These are phyloP conservation scores for Phoenix roebelenii DNA, from an alignment of 176 grass and related monocot species.

Conservation along the genomic window DNA sequence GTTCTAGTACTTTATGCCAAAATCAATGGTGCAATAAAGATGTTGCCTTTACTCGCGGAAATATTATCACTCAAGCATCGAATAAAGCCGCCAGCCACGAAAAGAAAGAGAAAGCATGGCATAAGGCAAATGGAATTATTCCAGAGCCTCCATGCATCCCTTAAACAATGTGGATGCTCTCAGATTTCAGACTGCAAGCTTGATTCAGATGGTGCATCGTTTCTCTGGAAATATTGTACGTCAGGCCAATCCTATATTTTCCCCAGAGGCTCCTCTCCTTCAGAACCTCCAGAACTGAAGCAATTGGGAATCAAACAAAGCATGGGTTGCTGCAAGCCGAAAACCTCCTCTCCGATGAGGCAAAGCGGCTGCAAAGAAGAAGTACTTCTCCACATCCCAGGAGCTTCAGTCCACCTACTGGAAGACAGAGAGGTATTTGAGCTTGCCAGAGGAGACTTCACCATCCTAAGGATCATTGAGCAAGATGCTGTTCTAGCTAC, in stretches of 20 bases:
- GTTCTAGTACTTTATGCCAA: too few relatives aligned
- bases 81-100: constrained; percentile 44
- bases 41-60: constrained; percentile 12
- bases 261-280: background rate
- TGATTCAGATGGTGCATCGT: background rate
- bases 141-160: background rate
- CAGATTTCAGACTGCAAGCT: background rate
- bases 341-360: constrained; percentile 15
- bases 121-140: constrained; percentile 31
- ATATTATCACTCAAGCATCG: constrained; percentile 40
- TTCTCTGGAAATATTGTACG: background rate
- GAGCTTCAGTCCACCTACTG: constrained; percentile 54
- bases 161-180: background rate
- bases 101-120: constrained; percentile 30
- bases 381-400: constrained; percentile 52
- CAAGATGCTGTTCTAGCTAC: constrained; percentile 47
- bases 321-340: constrained; percentile 54
- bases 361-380: constrained; percentile 42
- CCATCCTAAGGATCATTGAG: constrained; percentile 41
- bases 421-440: constrained; percentile 37
- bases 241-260: background rate
- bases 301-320: too few relatives aligned
- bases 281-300: background rate
- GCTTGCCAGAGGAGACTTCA: constrained; percentile 54
- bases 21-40: too few relatives aligned